Conservation (phyloP, 2,329 filamentous ascomycete species). For the Aspergillus transmontanensis region DNA sequence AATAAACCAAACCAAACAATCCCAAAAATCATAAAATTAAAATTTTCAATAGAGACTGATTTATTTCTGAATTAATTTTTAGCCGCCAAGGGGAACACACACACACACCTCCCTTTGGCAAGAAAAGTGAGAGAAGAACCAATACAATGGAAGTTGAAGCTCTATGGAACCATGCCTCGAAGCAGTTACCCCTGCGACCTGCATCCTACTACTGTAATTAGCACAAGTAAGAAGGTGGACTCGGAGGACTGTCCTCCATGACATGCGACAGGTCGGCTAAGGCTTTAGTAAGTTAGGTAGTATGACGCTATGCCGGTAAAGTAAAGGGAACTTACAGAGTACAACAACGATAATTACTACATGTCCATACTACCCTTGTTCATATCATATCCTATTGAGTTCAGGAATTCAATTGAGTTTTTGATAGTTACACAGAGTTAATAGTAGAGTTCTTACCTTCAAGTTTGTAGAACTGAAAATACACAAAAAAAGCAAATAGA, state of each 20-base stretch:
- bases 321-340: neutral
- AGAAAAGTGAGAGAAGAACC: neutral
- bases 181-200: conserved; percentile 1
- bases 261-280: conserved; percentile 6
- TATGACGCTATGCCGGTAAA: conserved; percentile 12
- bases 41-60: neutral
- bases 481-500: neutral
- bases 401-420: neutral
- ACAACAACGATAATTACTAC: neutral
- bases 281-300: conserved; percentile 6
- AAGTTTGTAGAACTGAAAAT: no score
- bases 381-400: neutral
- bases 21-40: neutral
- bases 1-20: neutral
- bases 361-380: neutral
- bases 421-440: neutral
- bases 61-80: neutral
- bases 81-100: neutral
- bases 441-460: neutral
- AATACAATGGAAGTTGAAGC: conserved; percentile 1
- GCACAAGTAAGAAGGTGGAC: conserved; percentile 2
- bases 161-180: conserved; percentile 5
- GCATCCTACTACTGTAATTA: neutral
- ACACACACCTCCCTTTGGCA: neutral
- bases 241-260: conserved; percentile 30